Base-by-base conservation (phyloP, 2,329 filamentous ascomycete species). In the Alternaria sp. region DNA sequence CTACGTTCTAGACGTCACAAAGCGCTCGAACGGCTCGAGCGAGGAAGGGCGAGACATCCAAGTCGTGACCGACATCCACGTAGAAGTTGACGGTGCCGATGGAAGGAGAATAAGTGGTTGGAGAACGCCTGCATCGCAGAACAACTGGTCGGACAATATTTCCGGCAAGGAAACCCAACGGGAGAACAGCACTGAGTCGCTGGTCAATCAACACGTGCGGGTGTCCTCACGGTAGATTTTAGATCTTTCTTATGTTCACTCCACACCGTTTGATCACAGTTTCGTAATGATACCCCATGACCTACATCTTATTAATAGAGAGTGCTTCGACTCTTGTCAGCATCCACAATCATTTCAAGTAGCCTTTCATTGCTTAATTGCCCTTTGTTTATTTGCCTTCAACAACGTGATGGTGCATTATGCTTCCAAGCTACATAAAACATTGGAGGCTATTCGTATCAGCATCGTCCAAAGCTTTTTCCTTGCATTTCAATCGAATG, bases 51-150 rank as follows among this genome's bases (percentile, higher is more conserved):
- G 60, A 27, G 71, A 74, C 16, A 74, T 74, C 1, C 71, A 71
- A 14, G 71, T 74, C 9, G 58, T 68, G 16, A 73, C 69, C 11
- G 68, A 72, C 38, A 69, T 74, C 5, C 62, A 65, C 8, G 59
- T 73, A 11, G 52, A 63, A 5, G 66, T 72, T 4, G 71, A 74
- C 36, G 57, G 58, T 9, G 57, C 49, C 7, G 56, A 54, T 18
- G 62, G 56, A 14, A 30, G 38, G 18, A 11, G 43, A 12, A 11
- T 32, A 16, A 66, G 54, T 20, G 66, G 59, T 12, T 67, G 66
- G 65, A 59, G 46, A 50, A 63, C 63, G 38, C 56, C 43, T 4
- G 22, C 41, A 1, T 45, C 44, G 2, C 32, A 48, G 30, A 57
- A 34, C 20, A 52, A 46, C 44, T 60, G 59, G 59, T n/a, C 32